Percentiles rank a stretch among this genome's conserved stretches.
Conservation (phyloP, 371 early-diverging fungal species). For the Massospora cicadina region DNA sequence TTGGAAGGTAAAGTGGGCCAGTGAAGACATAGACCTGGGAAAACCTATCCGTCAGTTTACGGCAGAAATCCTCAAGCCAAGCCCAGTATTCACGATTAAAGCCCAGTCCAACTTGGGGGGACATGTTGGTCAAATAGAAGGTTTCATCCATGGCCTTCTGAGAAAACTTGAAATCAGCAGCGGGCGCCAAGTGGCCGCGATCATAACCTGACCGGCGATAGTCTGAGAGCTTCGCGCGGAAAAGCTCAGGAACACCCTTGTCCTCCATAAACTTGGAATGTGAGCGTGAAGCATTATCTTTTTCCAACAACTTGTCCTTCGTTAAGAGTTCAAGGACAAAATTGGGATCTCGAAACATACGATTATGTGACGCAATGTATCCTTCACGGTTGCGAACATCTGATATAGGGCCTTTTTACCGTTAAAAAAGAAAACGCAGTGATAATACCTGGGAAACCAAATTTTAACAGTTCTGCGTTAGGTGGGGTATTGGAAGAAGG, state of each 20-base stretch:
- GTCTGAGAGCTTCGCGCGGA: slow-evolving; percentile 47
- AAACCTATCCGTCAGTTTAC: slow-evolving; percentile 37
- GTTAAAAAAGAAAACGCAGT: neutral
- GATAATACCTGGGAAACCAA: slow-evolving; percentile 11
- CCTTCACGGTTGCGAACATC: slow-evolving; percentile 14
- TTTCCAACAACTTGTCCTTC: slow-evolving; percentile 29
- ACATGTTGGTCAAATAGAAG: slow-evolving; percentile 55
- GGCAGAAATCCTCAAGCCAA: slow-evolving; percentile 52
- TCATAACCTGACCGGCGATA: slow-evolving; percentile 57
- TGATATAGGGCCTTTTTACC: slow-evolving; percentile 8
- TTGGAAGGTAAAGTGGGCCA: slow-evolving; percentile 63
- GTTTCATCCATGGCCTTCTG: slow-evolving; percentile 61
- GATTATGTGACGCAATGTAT: slow-evolving; percentile 46
- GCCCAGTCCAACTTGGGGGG: slow-evolving; percentile 67
- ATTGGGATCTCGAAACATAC: slow-evolving; percentile 63
- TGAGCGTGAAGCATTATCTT: slow-evolving; percentile 32
- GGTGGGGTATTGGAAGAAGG: neutral
- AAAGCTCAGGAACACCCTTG: slow-evolving; percentile 31
- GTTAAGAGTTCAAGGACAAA: slow-evolving; percentile 71
- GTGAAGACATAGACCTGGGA: slow-evolving; percentile 58
- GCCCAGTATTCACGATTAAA: slow-evolving; percentile 78
- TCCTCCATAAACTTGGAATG: slow-evolving; percentile 58
- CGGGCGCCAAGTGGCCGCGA: slow-evolving; percentile 74
- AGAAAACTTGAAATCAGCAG: slow-evolving; percentile 52
- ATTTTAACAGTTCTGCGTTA: slow-evolving; percentile 5